Evolutionary conservation across 1,284 basidiomycete species (phyloP), one percentile per base, ranked within the genome.

Genomic region (Ceratobasidium sp.): DNA sequence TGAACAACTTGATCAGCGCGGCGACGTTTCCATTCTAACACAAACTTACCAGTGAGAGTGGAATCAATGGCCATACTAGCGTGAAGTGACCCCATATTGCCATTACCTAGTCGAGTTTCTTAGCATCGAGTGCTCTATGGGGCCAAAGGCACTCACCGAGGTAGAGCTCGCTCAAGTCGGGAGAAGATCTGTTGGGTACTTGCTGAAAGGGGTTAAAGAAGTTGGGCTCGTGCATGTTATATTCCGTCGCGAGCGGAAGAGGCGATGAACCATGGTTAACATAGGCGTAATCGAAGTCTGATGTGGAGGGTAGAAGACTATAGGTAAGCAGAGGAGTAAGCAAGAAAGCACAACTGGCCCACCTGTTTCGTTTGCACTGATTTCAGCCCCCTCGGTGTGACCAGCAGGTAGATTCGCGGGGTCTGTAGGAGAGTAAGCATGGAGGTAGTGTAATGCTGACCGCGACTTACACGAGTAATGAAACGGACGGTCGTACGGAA

Each of bases 271-370:
- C 26, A 26, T 26, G 5, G 15, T 42, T 7, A 23, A 51, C 11
- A 42, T 71, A 71, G 6, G 28, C 35, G 39, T 69, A 69, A 26
- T 51, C 35, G 26, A 56, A 56, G 13, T 51, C 67, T 69, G 23
- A 35, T 7, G 33, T 15, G 11, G n/a, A 33, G 58, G 5, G 58
- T 53, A 53, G 23, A 20, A 37, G 58, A 8, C 39, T 7, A 31
- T 58, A 31, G 45, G 61, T 63, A 5, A 35, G 61, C 20, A 35
- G 13, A 6, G 28, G 2, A n/a, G 35, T 37, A 23, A 15, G 37
- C n/a, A 42, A 63, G 37, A 26, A 33, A 61, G 10, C 13, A 10
- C n/a, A 7, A n/a, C 11, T 17, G 13, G 26, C 28, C 37, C 17
- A 71, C 68, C 61, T 8, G 28, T 39, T 49, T 66, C 56, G 31